Conservation (phyloP, 768 basidiomycete genomes). For the Leccinum obscurum region DNA sequence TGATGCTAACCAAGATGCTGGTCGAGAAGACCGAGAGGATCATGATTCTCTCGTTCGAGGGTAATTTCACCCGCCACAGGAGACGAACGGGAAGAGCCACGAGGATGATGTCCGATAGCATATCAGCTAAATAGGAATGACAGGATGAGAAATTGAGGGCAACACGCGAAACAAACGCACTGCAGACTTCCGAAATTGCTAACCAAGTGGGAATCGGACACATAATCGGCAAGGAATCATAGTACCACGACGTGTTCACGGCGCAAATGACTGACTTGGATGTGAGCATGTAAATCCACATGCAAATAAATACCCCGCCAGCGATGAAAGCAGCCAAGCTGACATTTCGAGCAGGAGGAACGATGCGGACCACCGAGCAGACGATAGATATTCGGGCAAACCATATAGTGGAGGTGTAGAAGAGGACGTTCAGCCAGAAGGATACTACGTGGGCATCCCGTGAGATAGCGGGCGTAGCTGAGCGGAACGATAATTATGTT, state of each 20-base stretch:
- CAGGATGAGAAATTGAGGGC: neutral
- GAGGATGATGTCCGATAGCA: conserved; percentile 46
- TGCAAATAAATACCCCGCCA: conserved; percentile 10
- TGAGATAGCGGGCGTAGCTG: conserved; percentile 19
- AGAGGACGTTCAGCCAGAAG: conserved; percentile 23
- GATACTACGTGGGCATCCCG: conserved; percentile 19
- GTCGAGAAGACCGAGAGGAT: conserved; percentile 50
- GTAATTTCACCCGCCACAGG: conserved; percentile 43
- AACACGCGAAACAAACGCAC: conserved; percentile 34
- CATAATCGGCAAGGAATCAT: conserved; percentile 30
- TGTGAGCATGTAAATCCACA: conserved; percentile 22
- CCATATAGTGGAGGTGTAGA: conserved; percentile 29
- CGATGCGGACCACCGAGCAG: conserved; percentile 26
- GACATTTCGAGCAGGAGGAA: conserved; percentile 17
- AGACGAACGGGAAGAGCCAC: conserved; percentile 46
- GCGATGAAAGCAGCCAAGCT: neutral
- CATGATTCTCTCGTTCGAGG: conserved; percentile 41
- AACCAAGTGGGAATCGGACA: conserved; percentile 48
- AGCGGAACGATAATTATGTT: conserved; percentile 25
- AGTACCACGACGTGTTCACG: conserved; percentile 40
- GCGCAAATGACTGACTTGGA: conserved; percentile 42
- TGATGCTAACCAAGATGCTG: conserved; percentile 49
- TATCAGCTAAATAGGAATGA: conserved; percentile 39
- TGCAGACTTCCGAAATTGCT: conserved; percentile 51
- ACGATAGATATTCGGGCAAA: conserved; percentile 29